These are phyloP conservation scores for Tanozyma kutaoensis DNA, from an alignment of 805 yeast genomes.

Conservation along the genomic window DNA sequence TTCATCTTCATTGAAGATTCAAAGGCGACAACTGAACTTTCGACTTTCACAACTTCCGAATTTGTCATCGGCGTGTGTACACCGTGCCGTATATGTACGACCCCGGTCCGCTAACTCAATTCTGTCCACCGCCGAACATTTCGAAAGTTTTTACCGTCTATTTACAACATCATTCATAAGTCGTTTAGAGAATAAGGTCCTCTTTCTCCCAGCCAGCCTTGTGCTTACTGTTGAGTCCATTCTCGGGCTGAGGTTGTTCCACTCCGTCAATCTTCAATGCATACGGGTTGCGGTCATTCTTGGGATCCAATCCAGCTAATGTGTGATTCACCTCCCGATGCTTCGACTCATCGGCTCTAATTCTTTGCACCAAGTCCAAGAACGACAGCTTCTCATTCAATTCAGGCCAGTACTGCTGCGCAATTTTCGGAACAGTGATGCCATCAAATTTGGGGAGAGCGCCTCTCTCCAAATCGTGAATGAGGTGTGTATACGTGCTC, in stretches of 20 bases:
- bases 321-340: conserved; percentile 75
- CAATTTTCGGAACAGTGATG: conserved; percentile 40
- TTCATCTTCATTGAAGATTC: too few relatives aligned
- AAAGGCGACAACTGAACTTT: too few relatives aligned
- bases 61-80: too few relatives aligned
- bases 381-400: conserved; percentile 38
- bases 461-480: conserved; percentile 36
- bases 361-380: conserved; percentile 43
- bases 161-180: too few relatives aligned
- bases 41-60: too few relatives aligned
- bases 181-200: conserved; percentile 12
- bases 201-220: conserved; percentile 28
- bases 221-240: conserved; percentile 17
- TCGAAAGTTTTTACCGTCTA: too few relatives aligned
- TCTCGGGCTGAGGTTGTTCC: conserved; percentile 21
- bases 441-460: conserved; percentile 32
- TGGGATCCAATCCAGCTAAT: conserved; percentile 46
- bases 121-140: too few relatives aligned
- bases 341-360: conserved; percentile 69
- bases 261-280: conserved; percentile 29
- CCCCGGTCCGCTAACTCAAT: too few relatives aligned
- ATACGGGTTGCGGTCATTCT: conserved; percentile 54
- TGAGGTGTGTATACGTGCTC: conserved; percentile 46
- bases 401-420: conserved; percentile 49
- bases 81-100: too few relatives aligned